Percentiles rank a stretch among this genome's conserved stretches.
Evolutionary conservation across 2,329 filamentous ascomycete species (phyloP).

Genomic region (Aureobasidium sp.): DNA sequence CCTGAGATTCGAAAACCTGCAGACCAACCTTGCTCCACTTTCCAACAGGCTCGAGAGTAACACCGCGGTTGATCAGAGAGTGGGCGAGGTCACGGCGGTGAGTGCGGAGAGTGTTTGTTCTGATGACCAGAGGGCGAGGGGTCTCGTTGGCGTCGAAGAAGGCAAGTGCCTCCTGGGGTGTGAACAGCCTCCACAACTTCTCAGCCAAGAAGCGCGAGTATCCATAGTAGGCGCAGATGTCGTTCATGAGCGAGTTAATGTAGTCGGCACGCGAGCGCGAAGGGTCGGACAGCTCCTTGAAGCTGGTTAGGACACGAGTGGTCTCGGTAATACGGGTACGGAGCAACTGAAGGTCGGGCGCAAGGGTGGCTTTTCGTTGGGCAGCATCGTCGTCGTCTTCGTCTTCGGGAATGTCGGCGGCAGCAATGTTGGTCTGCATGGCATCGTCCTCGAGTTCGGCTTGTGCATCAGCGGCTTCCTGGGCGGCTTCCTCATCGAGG

Average conservation of each 20-base stretch:
- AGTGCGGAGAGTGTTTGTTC: constrained; percentile 87
- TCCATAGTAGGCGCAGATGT: constrained; percentile 94
- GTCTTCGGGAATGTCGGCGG: constrained; percentile 56
- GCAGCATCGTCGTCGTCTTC: constrained; percentile 54
- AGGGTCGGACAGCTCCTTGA: constrained; percentile 71
- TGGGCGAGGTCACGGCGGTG: constrained; percentile 77
- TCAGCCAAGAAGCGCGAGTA: constrained; percentile 93
- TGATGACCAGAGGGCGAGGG: constrained; percentile 84
- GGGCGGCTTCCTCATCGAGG: constrained; percentile 67
- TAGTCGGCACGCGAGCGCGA: constrained; percentile 83
- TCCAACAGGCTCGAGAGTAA: constrained; percentile 90
- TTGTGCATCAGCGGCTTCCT: constrained; percentile 75
- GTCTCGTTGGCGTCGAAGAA: constrained; percentile 99
- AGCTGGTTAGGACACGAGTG: constrained; percentile 83
- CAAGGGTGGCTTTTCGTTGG: constrained; percentile 56
- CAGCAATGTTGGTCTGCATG: constrained; percentile 87
- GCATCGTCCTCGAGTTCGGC: constrained; percentile 79
- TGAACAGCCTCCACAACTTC: constrained; percentile 89
- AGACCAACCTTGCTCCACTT: constrained; percentile 99
- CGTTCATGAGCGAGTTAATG: constrained; percentile 74
- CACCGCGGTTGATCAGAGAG: constrained; percentile 88
- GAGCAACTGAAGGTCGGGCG: constrained; percentile 83
- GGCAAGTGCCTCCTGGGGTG: constrained; percentile 86
- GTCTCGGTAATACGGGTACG: constrained; percentile 87
- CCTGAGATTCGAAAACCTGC: constrained; percentile 86